Percentiles rank a stretch among this genome's conserved stretches.
These are phyloP conservation scores for Phaeotremella fagi DNA, from an alignment of 768 basidiomycete genomes.

Conservation along the genomic window DNA sequence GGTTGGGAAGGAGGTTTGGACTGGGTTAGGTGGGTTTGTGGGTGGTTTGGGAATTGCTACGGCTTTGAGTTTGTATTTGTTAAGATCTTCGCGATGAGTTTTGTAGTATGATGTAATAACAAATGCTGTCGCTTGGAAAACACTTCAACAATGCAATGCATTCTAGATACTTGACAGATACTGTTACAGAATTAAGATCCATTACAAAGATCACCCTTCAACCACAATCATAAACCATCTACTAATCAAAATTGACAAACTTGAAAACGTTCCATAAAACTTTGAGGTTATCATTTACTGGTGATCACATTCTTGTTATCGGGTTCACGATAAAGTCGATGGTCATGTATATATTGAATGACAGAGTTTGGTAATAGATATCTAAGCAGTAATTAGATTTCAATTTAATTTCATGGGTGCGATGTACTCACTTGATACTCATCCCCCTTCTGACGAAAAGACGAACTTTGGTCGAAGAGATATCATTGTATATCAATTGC, in stretches of 20 bases:
- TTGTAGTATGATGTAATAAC: no score
- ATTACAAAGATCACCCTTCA: no score
- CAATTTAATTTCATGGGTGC: background rate
- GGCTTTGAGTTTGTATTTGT: background rate
- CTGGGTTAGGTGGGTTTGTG: background rate
- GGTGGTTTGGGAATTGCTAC: background rate
- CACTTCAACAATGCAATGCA: no score
- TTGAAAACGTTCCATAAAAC: no score
- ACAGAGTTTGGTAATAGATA: constrained; percentile 88
- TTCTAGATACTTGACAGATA: no score
- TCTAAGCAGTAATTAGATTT: constrained; percentile 52
- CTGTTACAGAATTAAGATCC: no score
- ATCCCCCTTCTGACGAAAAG: constrained; percentile 53
- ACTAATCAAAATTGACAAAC: no score
- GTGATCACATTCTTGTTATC: constrained; percentile 22
- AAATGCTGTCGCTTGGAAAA: no score
- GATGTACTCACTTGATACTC: constrained; percentile 50
- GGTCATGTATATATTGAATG: constrained; percentile 87
- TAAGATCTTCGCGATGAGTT: no score
- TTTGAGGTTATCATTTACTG: constrained; percentile 1
- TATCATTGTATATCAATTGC: constrained; percentile 94
- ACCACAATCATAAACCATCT: no score
- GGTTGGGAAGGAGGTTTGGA: background rate
- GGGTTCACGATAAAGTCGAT: constrained; percentile 54
- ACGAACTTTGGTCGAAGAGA: constrained; percentile 84